phyloP scores from a whole-genome alignment of 495 filamentous ascomycete species.

The Talaromyces nanjingensis region DNA sequence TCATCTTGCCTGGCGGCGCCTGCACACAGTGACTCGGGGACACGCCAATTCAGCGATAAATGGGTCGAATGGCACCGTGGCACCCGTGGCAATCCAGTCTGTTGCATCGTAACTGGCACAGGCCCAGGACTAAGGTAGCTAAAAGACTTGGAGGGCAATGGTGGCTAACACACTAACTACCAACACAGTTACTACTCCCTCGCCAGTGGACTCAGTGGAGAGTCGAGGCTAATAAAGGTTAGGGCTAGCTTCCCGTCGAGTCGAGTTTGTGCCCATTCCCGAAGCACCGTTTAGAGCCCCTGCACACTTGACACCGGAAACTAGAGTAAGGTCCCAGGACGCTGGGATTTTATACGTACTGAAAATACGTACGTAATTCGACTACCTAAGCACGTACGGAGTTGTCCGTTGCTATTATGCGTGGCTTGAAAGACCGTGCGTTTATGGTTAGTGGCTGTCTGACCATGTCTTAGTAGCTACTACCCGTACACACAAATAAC shows the following conservation, averaged over 20 bases:
- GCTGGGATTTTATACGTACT: background rate
- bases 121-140: background rate
- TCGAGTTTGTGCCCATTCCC: background rate
- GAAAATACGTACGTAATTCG: background rate
- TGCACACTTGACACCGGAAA: slow-evolving; percentile 1
- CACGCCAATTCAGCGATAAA: background rate
- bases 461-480: background rate
- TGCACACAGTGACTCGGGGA: too few species aligned
- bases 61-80: background rate
- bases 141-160: background rate
- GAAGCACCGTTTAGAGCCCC: slow-evolving; percentile 1
- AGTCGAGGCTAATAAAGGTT: background rate
- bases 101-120: background rate
- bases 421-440: background rate
- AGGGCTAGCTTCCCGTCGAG: background rate
- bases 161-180: background rate
- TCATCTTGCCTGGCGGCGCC: background rate
- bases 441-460: background rate
- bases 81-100: background rate
- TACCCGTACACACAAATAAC: background rate
- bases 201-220: background rate
- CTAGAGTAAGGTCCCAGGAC: background rate
- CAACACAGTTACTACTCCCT: background rate
- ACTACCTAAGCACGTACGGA: background rate
- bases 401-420: background rate